Base-by-base conservation (phyloP, 2,329 filamentous ascomycete species). In the Mollisia scopiformis region DNA sequence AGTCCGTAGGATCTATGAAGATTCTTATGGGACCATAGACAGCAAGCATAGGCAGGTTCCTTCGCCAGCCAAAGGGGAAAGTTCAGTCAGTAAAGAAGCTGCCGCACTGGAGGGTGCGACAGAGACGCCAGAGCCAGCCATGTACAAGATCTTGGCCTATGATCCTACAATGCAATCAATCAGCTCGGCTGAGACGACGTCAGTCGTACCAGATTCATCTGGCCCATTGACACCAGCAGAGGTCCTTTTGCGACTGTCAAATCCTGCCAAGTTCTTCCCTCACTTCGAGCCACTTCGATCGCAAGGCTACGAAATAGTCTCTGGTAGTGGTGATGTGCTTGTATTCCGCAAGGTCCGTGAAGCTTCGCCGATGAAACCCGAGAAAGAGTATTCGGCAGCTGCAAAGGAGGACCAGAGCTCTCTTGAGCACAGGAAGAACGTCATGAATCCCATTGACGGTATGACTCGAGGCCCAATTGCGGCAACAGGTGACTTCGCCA, bases 71-170 rank as follows among this genome's bases (percentile, higher is more conserved):
- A 11, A 47, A 6, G 54, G 31, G 14, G 51, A 55, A 7, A 25
- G 25, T 35, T 50, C 39, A 53, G 31, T 21, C 27, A 43, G 30
- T 35, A 28, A 43, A 21, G 49, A 21, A 14, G 5, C 51, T 2
- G 1, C 19, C 8, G 47, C 16, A 1, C 28, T 8, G 8, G 50
- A 37, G 10, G 3, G 51, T 31, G 49, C 11, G 31, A n/a, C 39
- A 19, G 52, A 58, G 14, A 47, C 37, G 14, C 47, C 62, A 47
- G 64, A 69, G 33, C 66, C 72, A 50, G 69, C 66, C 10, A 27
- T 82, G 2, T 91, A 90, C 78, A 90, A 85, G 71, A 82, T 91
- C 33, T 78, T 92, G 6, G 88, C 85, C 1, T 90, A 88, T 67
- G 86, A 91, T 65, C 78, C 84, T 1, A 78, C 77, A 8, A 86